Conservation (phyloP, 2,329 filamentous ascomycete genomes). For the Microcyclosporella mali region DNA sequence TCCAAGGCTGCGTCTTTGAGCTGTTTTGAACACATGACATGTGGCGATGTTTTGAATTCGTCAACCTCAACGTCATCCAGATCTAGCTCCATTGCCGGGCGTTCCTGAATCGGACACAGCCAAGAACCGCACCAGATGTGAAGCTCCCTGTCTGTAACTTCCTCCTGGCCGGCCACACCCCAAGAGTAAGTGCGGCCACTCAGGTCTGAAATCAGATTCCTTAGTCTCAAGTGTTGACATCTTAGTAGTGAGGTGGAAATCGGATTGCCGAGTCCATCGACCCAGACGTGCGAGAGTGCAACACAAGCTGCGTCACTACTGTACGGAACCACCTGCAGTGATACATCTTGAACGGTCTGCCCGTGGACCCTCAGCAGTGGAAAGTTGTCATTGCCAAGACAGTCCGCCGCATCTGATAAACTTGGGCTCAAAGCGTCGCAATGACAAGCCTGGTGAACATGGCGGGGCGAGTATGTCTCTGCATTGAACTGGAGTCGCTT, state of each 20-base stretch:
- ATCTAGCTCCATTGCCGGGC: too few species aligned
- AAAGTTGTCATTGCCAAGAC: neutral
- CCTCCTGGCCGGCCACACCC: neutral
- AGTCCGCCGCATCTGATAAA: neutral
- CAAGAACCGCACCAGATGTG: slow-evolving; percentile 1
- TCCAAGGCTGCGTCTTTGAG: neutral
- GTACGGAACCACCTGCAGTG: neutral
- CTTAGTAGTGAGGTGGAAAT: neutral
- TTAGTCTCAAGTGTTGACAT: slow-evolving; percentile 1
- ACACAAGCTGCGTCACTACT: neutral
- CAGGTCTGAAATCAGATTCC: neutral
- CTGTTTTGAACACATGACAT: neutral
- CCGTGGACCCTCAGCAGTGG: neutral
- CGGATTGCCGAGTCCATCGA: slow-evolving; percentile 3
- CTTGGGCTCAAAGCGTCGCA: neutral
- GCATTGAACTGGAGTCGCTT: slow-evolving; percentile 1
- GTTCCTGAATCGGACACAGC: neutral
- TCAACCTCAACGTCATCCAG: too few species aligned
- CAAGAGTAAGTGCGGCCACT: neutral
- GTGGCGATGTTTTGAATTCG: too few species aligned
- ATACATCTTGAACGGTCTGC: neutral
- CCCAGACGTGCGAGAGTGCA: slow-evolving; percentile 3
- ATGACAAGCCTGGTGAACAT: neutral
- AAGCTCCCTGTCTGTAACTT: neutral
- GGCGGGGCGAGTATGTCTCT: neutral